phyloP scores from a whole-genome alignment of 345 rosid species.

The Viola odorata region DNA sequence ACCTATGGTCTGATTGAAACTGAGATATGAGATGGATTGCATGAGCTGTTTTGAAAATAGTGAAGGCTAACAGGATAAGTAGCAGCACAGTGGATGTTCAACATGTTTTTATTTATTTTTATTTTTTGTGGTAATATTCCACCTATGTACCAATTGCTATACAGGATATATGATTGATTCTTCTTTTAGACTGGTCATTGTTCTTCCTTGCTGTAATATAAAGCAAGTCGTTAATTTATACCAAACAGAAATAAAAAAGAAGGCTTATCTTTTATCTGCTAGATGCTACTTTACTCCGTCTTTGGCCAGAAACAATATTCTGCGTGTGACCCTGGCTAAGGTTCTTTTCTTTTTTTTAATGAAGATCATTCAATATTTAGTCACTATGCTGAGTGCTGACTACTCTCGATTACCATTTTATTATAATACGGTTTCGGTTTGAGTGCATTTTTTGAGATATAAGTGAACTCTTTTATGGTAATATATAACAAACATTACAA shows the following conservation, averaged over 20 bases:
- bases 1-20: background rate
- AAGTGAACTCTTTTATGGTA: no score
- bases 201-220: background rate
- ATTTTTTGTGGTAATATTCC: slow-evolving; percentile 4
- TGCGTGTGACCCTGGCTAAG: no score
- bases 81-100: background rate
- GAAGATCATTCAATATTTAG: no score
- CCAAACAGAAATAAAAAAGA: background rate
- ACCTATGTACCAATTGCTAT: background rate
- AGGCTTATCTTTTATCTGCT: background rate
- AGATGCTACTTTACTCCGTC: no score
- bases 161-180: background rate
- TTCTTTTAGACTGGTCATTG: background rate
- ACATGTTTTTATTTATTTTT: background rate
- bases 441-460: no score
- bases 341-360: no score
- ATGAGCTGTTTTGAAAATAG: background rate
- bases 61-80: background rate
- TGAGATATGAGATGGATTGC: background rate
- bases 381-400: no score
- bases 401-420: no score
- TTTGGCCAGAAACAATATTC: no score
- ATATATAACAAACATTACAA: no score
- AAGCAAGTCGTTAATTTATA: slow-evolving; percentile 6
- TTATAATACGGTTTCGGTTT: no score